Evolutionary conservation across 2,329 filamentous ascomycete genomes (phyloP), one percentile per base, ranked within the genome.

Genomic region (Blastomyces silverae): DNA sequence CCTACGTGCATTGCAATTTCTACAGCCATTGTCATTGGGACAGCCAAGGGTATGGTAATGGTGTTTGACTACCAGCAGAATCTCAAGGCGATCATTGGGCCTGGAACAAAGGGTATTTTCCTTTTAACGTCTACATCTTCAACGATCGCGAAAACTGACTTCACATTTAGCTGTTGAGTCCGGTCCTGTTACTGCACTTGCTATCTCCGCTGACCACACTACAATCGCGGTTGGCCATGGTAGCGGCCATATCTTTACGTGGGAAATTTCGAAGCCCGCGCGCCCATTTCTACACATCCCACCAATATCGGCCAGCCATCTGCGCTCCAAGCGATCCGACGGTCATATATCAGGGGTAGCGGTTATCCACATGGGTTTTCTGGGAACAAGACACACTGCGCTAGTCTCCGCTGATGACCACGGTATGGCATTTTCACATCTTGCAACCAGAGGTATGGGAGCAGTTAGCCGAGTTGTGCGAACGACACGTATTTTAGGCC

Each of bases 11-110:
- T 97, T 71, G 88, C 89, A 52, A 89, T 97, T 59, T 92, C 93
- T 68, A 90, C 92, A 2, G 87, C 88, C 10, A 95, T 99, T 71
- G 90, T 92, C 17, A 79, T 99, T 63, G 94, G 94, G 34, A 99
- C 95, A 0, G 90, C 91, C 3, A 97, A 96, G 77, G 94, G 95
- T 63, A 88, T 97, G 76, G 89, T 97, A 65, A 81, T 99, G 73
- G 87, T 97, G 66, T 99, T 99, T 79, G 95, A 99, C 79, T 97
- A 97, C 76, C 91, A 95, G 75, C 94, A 99, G 78, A 94, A 90
- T 70, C 80, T 97, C 65, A 97, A 96, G 78, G 88, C 90, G 71
- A 96, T 97, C 65, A 91, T 99, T 68, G 94, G 94, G 1, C 89
- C 90, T 42, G 92, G 93, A 44, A 96, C 92, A 0, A 96, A 94